Conservation (phyloP, 2,329 filamentous ascomycete genomes). For the Apiospora hydei region DNA sequence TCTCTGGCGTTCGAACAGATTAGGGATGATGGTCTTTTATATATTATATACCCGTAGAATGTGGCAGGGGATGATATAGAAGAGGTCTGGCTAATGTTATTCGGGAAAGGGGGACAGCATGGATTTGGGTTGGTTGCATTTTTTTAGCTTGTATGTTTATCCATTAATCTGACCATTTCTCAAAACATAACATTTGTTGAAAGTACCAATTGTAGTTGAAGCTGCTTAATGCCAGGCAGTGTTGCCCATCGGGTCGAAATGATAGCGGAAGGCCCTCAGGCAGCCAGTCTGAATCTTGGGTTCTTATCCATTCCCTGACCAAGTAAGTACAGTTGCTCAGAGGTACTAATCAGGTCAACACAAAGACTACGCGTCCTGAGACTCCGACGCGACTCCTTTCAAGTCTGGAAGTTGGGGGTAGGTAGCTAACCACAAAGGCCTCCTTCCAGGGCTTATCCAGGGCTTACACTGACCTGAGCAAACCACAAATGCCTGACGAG, state of each 20-base stretch:
- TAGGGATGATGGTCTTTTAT: background rate
- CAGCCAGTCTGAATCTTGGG: background rate
- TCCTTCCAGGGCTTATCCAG: background rate
- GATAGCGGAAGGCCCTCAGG: background rate
- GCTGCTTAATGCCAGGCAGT: background rate
- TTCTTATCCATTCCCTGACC: background rate
- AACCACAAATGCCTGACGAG: background rate
- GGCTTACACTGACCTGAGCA: background rate
- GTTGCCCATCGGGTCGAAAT: background rate
- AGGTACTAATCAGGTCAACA: background rate
- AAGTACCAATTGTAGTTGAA: background rate
- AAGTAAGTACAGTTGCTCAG: background rate
- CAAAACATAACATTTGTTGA: background rate
- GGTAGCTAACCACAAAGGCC: background rate
- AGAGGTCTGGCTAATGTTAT: background rate
- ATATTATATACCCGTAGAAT: background rate
- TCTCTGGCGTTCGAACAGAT: background rate
- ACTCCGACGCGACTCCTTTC: conserved; percentile 2
- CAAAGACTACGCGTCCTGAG: background rate
- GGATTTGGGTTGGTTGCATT: background rate
- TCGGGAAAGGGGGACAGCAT: background rate
- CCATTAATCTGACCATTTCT: background rate
- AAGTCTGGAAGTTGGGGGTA: background rate
- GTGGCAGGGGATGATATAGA: background rate
- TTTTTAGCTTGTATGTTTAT: background rate